These are phyloP conservation scores for Mucor sp. DNA, from an alignment of 371 early-diverging fungal genomes.

Conservation along the genomic window DNA sequence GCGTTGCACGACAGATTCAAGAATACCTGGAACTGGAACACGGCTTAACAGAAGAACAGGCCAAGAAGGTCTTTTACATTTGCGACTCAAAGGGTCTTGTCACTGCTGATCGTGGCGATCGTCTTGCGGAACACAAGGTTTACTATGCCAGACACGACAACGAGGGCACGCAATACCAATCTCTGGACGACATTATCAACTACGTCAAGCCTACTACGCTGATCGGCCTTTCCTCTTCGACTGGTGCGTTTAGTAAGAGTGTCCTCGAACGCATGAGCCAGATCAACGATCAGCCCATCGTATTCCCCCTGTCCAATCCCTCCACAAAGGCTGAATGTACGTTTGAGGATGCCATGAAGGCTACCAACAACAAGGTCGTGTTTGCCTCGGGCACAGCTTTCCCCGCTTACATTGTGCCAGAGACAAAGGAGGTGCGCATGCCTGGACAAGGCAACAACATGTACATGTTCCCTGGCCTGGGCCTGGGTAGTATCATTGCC, in stretches of 20 bases:
- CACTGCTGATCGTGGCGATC: constrained; percentile 84
- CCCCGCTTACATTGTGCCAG: constrained; percentile 70
- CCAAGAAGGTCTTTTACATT: constrained; percentile 79
- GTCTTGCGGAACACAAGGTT: constrained; percentile 79
- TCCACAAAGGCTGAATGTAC: constrained; percentile 88
- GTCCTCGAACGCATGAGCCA: constrained; percentile 70
- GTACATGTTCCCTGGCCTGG: constrained; percentile 90
- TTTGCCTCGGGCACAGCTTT: constrained; percentile 95
- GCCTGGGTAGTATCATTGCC: constrained; percentile 79
- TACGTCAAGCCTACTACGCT: constrained; percentile 79
- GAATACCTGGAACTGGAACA: constrained; percentile 73
- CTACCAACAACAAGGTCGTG: constrained; percentile 78
- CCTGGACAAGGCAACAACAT: constrained; percentile 93
- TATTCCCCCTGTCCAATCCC: constrained; percentile 94
- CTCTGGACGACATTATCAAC: constrained; percentile 71
- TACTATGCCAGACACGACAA: constrained; percentile 83
- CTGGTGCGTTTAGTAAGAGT: constrained; percentile 70
- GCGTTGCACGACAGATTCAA: constrained; percentile 84
- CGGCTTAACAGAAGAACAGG: constrained; percentile 70
- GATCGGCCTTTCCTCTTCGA: constrained; percentile 81
- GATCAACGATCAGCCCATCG: constrained; percentile 80
- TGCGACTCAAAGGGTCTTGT: constrained; percentile 82
- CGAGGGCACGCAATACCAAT: constrained; percentile 67
- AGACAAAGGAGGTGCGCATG: constrained; percentile 49
- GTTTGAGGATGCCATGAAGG: constrained; percentile 84